phyloP scores from a whole-genome alignment of 805 yeast genomes.

The Saccharomyces jurei region DNA sequence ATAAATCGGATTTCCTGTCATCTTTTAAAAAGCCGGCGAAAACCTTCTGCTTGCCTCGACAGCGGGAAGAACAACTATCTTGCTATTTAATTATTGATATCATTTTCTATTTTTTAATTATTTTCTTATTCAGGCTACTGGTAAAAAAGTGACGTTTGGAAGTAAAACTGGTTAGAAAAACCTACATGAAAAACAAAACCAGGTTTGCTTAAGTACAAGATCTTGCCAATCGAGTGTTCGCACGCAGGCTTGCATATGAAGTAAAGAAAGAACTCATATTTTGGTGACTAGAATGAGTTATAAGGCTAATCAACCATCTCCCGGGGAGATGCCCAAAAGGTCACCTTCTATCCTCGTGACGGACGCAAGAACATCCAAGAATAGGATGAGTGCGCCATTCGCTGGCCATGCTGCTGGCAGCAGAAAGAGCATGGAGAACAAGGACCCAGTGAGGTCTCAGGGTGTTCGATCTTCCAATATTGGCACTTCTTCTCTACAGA shows the following conservation, averaged over 20 bases:
- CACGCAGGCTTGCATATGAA: neutral
- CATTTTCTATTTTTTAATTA: neutral
- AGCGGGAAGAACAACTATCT: neutral
- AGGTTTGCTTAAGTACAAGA: neutral
- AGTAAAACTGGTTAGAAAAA: neutral
- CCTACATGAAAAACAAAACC: neutral
- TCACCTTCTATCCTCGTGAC: slow-evolving; percentile 93
- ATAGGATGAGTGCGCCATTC: slow-evolving; percentile 59
- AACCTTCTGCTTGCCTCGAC: too few species aligned
- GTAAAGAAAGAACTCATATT: neutral
- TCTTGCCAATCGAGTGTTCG: neutral
- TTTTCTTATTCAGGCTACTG: neutral
- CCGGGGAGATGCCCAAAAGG: slow-evolving; percentile 44
- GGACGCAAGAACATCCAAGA: slow-evolving; percentile 60
- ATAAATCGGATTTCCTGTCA: neutral
- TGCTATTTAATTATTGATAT: too few species aligned
- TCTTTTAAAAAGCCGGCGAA: neutral
- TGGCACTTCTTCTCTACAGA: neutral
- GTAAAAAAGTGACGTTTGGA: neutral
- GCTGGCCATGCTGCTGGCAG: slow-evolving; percentile 49
- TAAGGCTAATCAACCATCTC: slow-evolving; percentile 1
- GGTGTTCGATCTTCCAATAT: neutral
- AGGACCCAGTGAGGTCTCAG: slow-evolving; percentile 7
- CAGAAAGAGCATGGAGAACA: slow-evolving; percentile 11
- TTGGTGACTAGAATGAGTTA: neutral